A percentile compares a stretch with the other conserved stretches of the same genome.
These are phyloP conservation scores for Xylariaceae sp. DNA, from an alignment of 2,329 filamentous ascomycete genomes.

Conservation along the genomic window DNA sequence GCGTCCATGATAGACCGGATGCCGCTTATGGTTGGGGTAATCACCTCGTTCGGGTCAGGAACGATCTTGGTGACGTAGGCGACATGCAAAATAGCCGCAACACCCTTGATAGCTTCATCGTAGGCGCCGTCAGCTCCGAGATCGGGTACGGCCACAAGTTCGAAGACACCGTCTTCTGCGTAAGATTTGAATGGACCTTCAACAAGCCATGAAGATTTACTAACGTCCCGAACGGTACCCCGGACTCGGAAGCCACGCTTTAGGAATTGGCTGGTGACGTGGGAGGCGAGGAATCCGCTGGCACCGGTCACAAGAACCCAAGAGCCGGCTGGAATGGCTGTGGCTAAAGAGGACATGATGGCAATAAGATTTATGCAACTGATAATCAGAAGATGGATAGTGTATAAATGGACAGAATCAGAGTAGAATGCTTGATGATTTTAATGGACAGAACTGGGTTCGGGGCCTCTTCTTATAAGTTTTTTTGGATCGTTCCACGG, in stretches of 20 bases:
- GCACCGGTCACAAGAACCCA: slow-evolving; percentile 14
- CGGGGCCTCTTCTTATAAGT: too few relatives aligned
- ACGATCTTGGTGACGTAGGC: slow-evolving; percentile 13
- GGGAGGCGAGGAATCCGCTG: slow-evolving; percentile 12
- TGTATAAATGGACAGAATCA: too few relatives aligned
- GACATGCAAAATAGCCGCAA: slow-evolving; percentile 7
- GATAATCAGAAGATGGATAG: too few relatives aligned
- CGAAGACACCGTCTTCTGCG: slow-evolving; percentile 5
- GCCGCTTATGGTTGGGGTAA: slow-evolving; percentile 1
- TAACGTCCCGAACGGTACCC: slow-evolving; percentile 10
- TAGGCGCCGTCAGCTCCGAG: slow-evolving; percentile 11
- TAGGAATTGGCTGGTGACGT: slow-evolving; percentile 2
- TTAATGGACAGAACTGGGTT: too few relatives aligned
- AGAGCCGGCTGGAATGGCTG: slow-evolving; percentile 9
- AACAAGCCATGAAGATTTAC: slow-evolving; percentile 6
- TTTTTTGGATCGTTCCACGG: too few relatives aligned
- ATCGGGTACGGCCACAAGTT: slow-evolving; percentile 8
- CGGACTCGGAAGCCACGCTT: slow-evolving; percentile 8
- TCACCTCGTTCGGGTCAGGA: slow-evolving; percentile 9
- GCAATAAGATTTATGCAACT: background rate
- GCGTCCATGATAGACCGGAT: slow-evolving; percentile 11
- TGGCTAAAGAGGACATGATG: slow-evolving; percentile 11
- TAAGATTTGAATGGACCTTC: slow-evolving; percentile 11
- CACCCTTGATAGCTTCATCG: slow-evolving; percentile 9
- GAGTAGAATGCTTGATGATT: too few relatives aligned